Evolutionary conservation across 2,329 filamentous ascomycete genomes (phyloP).

Genomic region (Amauroascus niger): DNA sequence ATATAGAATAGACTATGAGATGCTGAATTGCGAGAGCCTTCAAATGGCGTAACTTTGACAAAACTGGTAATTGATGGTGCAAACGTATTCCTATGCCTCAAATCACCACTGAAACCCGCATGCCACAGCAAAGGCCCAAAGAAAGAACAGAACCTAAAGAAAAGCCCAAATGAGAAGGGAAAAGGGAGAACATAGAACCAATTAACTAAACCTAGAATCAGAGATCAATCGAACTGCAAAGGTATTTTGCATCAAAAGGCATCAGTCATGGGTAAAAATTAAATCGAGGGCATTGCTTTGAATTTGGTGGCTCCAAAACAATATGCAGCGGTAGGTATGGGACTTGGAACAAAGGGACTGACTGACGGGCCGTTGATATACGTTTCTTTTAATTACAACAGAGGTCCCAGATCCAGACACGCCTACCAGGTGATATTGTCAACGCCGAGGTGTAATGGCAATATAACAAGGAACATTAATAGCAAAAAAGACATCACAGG

Average conservation of each 20-base stretch:
- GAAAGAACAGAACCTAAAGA: slow-evolving; percentile 8
- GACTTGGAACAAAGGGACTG: background rate
- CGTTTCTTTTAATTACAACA: slow-evolving; percentile 7
- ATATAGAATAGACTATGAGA: too few relatives aligned
- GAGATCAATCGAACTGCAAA: background rate
- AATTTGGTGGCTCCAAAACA: background rate
- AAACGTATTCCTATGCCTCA: background rate
- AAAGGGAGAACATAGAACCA: background rate
- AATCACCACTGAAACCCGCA: background rate
- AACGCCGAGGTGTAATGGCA: background rate
- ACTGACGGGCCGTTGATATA: slow-evolving; percentile 1
- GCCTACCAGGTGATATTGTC: slow-evolving; percentile 1
- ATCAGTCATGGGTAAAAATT: background rate
- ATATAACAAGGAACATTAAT: slow-evolving; percentile 6
- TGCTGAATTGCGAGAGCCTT: too few relatives aligned
- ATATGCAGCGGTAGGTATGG: background rate
- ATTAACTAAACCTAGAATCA: slow-evolving; percentile 1
- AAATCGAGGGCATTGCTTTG: background rate
- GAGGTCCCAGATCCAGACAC: background rate
- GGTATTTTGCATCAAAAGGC: background rate
- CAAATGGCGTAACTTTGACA: too few relatives aligned
- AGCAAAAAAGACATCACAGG: slow-evolving; percentile 2
- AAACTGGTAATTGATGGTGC: background rate
- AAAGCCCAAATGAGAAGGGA: slow-evolving; percentile 1
- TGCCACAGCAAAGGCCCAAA: background rate